Base-by-base conservation (phyloP, 2,329 filamentous ascomycete species). In the Aspergillus sp. region DNA sequence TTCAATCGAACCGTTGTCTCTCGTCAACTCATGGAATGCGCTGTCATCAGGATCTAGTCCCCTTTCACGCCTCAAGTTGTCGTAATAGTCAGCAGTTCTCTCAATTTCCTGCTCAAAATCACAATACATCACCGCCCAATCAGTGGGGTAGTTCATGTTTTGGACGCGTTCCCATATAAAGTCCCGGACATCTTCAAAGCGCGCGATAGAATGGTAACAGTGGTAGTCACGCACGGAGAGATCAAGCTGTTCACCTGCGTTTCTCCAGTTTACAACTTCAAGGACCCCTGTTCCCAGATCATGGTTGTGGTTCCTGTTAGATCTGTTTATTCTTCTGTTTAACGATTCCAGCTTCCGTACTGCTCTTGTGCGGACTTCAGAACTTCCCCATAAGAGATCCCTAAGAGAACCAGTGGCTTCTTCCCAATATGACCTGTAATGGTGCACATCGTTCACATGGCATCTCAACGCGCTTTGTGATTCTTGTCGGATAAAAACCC, bases 111-210 rank as follows among this genome's bases (percentile, higher is more conserved):
- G 4, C 22, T 36, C 16, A 53, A 46, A 42, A 24, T 26, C 24
- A 33, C 45, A 16, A 49, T 36, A 36, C 20, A 44, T 49, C 26
- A 49, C 42, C 35, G 43, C 30, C 42, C 48, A 19, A 32, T 50
- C 36, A 32, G 38, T 14, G 4, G 53, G 53, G 40, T 52, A 55
- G 24, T 55, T 45, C 24, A 26, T 47, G 11, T 22, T 45, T 44
- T 49, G 33, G 38, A 55, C 51, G 33, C 36, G 46, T 33, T 55
- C 49, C 53, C 19, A 55, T 1, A 52, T 49, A 45, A 55, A 55
- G 32, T 55, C 53, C 19, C 49, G 45, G 17, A 55, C 30, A 49
- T 55, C 53, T 45, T 55, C 46, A 45, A 52, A 52, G 22, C 53
- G 45, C 1, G 30, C 30, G 13, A 13, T 33, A 33, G 30, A 33